Evolutionary conservation across 2,329 filamentous ascomycete genomes (phyloP), one percentile per base, ranked within the genome.

Genomic region (Venturiaceae sp.): DNA sequence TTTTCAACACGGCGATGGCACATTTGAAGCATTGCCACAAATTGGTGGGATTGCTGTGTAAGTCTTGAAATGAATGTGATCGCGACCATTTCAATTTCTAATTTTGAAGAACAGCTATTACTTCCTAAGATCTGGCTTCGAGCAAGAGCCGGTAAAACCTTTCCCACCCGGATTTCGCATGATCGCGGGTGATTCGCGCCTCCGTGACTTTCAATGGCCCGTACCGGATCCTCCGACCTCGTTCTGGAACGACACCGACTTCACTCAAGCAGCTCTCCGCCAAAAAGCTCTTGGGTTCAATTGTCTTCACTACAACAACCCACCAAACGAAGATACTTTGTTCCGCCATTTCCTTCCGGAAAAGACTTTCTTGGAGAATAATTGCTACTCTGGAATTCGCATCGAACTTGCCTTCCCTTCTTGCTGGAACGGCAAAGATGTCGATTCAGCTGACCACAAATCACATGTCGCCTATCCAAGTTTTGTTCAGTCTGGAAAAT

Each of bases 201-300:
- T 83, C 63, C 85, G 88, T 61, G 83, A 83, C 66, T 95, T 88
- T 73, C 83, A 82, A 11, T 21, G 57, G 58, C 82, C 85, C 0
- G 80, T 89, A 62, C 85, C 85, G 2, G 83, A 83, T 64, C 77
- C 82, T 39, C 80, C 83, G 26, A 89, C 90, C 73, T 90, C 88
- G 13, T 63, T 72, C 26, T 96, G 92, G 92, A 68, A 72, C 4
- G 73, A 70, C 1, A 9, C 33, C 11, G 75, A 83, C 5, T 82
- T 86, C 60, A 80, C 82, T 66, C 87, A 85, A 11, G 71, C 73
- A 16, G 82, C 85, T 56, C 81, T 96, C 37, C 76, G 75, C 55
- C 87, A 95, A 76, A 90, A 92, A 62, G 90, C 92, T 9, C 66
- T 96, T 30, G 92, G 94, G 3, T 96, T 96, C 82, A 97, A 97